Percentiles rank a stretch among this genome's conserved stretches.
Conservation (phyloP, 352 stramenopile species). For the Phytophthora fragariae region DNA sequence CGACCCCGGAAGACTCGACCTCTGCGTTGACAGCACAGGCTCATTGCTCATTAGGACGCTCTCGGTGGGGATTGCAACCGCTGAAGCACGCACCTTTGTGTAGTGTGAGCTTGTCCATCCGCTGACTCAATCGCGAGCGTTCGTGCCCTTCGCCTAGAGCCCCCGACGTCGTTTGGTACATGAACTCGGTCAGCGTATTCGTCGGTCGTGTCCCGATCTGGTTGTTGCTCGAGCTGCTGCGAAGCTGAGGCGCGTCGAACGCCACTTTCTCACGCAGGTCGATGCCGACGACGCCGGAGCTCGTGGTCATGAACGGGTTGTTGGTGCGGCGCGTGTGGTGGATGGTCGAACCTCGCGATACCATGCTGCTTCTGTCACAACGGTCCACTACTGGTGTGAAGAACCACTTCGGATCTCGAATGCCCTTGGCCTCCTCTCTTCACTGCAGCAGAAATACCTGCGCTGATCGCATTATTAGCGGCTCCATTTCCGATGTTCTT, state of each 20-base stretch:
- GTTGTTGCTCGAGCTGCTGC: slow-evolving; percentile 43
- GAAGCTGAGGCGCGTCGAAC: slow-evolving; percentile 65
- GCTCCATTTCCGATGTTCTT: slow-evolving; percentile 21
- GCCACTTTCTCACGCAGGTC: slow-evolving; percentile 72
- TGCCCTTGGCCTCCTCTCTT: neutral
- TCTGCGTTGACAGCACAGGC: slow-evolving; percentile 42
- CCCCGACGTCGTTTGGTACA: slow-evolving; percentile 81
- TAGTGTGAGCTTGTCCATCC: slow-evolving; percentile 78
- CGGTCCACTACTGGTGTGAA: neutral
- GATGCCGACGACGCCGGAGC: slow-evolving; percentile 84
- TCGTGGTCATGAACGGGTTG: slow-evolving; percentile 90
- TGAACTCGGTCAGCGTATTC: slow-evolving; percentile 68
- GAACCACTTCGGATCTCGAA: slow-evolving; percentile 17
- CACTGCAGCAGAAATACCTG: slow-evolving; percentile 14
- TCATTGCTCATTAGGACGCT: slow-evolving; percentile 2
- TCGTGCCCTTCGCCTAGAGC: slow-evolving; percentile 62
- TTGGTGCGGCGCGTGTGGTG: slow-evolving; percentile 73
- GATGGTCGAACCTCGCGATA: slow-evolving; percentile 78
- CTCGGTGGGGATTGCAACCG: neutral
- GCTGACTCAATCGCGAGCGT: slow-evolving; percentile 69
- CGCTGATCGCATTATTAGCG: slow-evolving; percentile 17
- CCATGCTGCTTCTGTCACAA: slow-evolving; percentile 40
- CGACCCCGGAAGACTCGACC: slow-evolving; percentile 57
- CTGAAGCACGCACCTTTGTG: slow-evolving; percentile 55
- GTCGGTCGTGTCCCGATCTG: slow-evolving; percentile 28